phyloP scores from a whole-genome alignment of 306 rosid genomes.

The Begonia fuchsioides region DNA sequence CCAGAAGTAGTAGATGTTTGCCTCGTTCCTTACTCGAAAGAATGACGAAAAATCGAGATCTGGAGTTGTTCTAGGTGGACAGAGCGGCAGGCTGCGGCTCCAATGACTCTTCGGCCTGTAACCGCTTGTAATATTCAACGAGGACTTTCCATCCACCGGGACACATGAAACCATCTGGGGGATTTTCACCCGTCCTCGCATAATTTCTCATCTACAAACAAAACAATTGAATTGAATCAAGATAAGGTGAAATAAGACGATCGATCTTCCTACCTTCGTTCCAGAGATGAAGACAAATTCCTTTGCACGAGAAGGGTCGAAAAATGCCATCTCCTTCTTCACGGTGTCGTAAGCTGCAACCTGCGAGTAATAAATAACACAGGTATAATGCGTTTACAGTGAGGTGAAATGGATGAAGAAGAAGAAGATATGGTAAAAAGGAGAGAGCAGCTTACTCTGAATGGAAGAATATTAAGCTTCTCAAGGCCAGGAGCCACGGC shows the following conservation, averaged over 20 bases:
- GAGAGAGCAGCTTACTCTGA: conserved; percentile 34
- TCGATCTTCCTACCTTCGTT: conserved; percentile 67
- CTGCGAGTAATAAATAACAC: conserved; percentile 36
- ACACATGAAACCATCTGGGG: conserved; percentile 95
- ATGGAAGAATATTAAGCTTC: conserved; percentile 90
- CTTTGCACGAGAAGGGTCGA: conserved; percentile 68
- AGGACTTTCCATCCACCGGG: conserved; percentile 93
- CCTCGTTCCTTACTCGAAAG: too few relatives aligned
- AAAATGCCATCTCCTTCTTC: conserved; percentile 83
- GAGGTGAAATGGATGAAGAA: background rate
- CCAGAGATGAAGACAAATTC: conserved; percentile 96
- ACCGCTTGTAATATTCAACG: conserved; percentile 65
- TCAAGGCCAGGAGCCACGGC: conserved; percentile 97
- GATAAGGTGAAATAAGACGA: conserved; percentile 5
- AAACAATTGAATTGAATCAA: background rate
- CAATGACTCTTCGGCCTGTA: conserved; percentile 54
- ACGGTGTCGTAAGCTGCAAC: conserved; percentile 89
- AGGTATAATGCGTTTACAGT: background rate
- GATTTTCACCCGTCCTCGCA: conserved; percentile 80
- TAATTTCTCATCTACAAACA: conserved; percentile 63
- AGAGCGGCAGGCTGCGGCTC: conserved; percentile 46
- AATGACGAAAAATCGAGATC: too few relatives aligned
- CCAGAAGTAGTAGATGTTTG: too few relatives aligned
- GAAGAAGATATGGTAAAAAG: background rate
- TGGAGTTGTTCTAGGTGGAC: conserved; percentile 22